Percentiles rank a stretch among this genome's conserved stretches.
Evolutionary conservation across 176 grass and related monocot genomes (phyloP).

Genomic region (Urochloa ruziziensis): DNA sequence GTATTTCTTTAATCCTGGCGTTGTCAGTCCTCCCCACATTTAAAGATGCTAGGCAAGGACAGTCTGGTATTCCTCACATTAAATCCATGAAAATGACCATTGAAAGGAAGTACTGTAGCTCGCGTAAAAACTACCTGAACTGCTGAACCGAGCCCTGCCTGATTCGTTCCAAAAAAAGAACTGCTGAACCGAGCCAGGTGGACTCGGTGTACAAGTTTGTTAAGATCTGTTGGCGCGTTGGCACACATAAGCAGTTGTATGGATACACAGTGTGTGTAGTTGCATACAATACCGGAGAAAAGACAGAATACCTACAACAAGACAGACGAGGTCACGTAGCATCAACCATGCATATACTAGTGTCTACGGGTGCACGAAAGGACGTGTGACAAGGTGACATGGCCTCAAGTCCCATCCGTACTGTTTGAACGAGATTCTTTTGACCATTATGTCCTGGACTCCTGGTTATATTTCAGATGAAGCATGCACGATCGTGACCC

Average conservation of each 20-base stretch:
- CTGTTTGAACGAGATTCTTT: conserved; percentile 38
- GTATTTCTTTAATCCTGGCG: neutral
- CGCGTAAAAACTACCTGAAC: too few species aligned
- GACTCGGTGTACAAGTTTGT: neutral
- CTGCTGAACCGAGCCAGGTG: neutral
- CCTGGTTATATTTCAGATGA: neutral
- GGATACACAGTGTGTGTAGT: neutral
- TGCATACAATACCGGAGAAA: neutral
- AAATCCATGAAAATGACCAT: neutral
- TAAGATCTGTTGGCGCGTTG: neutral
- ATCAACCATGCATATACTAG: too few species aligned
- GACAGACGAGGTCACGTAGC: neutral
- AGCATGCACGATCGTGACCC: neutral
- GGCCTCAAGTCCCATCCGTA: conserved; percentile 34
- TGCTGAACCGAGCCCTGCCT: too few species aligned
- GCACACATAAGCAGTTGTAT: neutral
- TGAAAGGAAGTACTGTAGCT: neutral
- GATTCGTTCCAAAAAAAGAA: too few species aligned
- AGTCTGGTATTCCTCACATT: neutral
- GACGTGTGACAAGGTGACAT: conserved; percentile 17
- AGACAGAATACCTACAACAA: neutral
- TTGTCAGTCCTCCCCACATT: neutral
- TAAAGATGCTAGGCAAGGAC: neutral
- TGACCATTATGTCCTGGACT: conserved; percentile 14
- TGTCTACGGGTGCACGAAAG: conserved; percentile 19